Evolutionary conservation across 192 early-diverging fungal genomes (phyloP).

Genomic region (Coemansia erecta): DNA sequence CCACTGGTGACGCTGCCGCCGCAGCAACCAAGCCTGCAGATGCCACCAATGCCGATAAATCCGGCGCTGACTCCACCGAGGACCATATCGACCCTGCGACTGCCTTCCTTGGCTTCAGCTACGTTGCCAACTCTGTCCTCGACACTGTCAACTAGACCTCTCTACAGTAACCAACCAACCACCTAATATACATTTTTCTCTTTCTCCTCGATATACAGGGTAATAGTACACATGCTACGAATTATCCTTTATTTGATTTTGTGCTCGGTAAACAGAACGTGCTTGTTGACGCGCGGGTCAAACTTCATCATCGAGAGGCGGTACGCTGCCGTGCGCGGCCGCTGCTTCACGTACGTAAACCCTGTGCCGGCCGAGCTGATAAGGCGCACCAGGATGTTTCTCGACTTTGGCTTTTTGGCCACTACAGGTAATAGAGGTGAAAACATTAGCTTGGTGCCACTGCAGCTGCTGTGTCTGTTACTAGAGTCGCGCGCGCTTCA

Average conservation of each 20-base stretch:
- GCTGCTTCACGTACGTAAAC: slow-evolving; percentile 81
- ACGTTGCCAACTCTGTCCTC: slow-evolving; percentile 46
- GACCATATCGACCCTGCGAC: slow-evolving; percentile 43
- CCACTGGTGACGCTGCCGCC: too few species aligned
- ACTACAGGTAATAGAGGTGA: slow-evolving; percentile 42
- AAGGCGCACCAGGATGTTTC: slow-evolving; percentile 83
- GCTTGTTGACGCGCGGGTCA: slow-evolving; percentile 87
- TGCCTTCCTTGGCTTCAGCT: slow-evolving; percentile 52
- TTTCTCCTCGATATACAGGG: background rate
- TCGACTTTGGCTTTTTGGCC: slow-evolving; percentile 83
- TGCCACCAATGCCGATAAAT: background rate
- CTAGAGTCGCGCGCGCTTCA: too few species aligned
- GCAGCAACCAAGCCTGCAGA: background rate
- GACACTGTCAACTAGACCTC: slow-evolving; percentile 22
- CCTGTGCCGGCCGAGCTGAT: slow-evolving; percentile 89
- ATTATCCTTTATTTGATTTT: slow-evolving; percentile 65
- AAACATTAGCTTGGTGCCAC: background rate
- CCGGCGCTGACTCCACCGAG: background rate
- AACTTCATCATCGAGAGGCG: slow-evolving; percentile 92
- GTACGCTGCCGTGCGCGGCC: slow-evolving; percentile 68
- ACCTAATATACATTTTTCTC: background rate
- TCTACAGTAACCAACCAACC: background rate
- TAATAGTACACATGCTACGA: background rate
- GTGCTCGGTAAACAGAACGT: slow-evolving; percentile 84
- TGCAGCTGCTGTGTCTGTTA: too few species aligned